Base-by-base conservation (phyloP, 2,329 filamentous ascomycete genomes). In the Tolypocladium ophioglossoides region DNA sequence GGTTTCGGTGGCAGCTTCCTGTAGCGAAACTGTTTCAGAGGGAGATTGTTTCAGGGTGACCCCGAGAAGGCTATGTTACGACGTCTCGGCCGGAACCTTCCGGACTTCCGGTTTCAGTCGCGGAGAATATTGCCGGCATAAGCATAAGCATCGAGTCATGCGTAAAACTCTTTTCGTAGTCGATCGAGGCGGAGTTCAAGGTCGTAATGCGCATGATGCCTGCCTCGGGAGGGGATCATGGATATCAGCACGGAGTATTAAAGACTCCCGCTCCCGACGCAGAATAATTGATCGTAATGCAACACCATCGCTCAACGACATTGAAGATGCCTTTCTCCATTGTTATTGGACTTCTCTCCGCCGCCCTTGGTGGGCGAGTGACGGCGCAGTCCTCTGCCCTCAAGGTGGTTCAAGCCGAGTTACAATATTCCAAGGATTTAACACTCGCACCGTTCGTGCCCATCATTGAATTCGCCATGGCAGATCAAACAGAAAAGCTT, bases 381-480 rank as follows among this genome's bases (percentile, higher is more conserved):
- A 20, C n/a, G n/a, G 41, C 41, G 41, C 24, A 46, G 41, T 12
- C 14, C 14, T 7, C 38, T 22, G 38, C 38, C 11, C 47, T 35
- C 30, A 20, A n/a, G 3, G 34, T 39, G 11, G 20, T 50, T 18
- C 18, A 27, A 35, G 9, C 12, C 20, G 34, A 30, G 2, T 20
- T 50, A 3, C 12, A 14, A 5, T 37, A 50, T 8, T 27, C 35
- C n/a, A 12, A 50, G 5, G 22, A 24, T 16, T 12, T 12, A 2
- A 37, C 27, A 7, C 35, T 39, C 22, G 48, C 11, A 8, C 48
- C 48, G 6, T 56, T 53, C 22, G 35, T 51, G n/a, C 53, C 49
- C 5, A 48, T 55, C 40, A 41, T 55, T 24, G 50, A 55, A 11
- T 55, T 52, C 50, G 1, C 34, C 12, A 30, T 55, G 14, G 53